These are phyloP conservation scores for Thyridium curvatum DNA, from an alignment of 2,329 filamentous ascomycete species.

Conservation along the genomic window DNA sequence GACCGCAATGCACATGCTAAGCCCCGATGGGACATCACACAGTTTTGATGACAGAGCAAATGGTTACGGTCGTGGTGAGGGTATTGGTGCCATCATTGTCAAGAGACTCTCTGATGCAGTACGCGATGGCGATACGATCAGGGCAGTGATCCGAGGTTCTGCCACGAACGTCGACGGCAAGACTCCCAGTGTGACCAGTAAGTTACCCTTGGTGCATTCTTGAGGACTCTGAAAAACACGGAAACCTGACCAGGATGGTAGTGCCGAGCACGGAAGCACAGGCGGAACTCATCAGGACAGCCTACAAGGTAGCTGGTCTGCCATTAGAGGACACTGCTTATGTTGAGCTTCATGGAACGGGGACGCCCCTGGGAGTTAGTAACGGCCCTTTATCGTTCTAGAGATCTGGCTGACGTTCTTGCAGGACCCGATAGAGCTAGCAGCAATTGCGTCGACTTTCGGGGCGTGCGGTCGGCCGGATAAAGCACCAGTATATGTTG, in stretches of 20 bases:
- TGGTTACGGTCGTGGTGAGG: conserved; percentile 47
- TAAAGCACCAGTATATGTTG: conserved; percentile 16
- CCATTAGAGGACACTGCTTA: conserved; percentile 13
- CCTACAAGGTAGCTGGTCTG: conserved; percentile 20
- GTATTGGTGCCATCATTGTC: conserved; percentile 33
- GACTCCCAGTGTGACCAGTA: too few species aligned
- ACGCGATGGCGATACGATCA: conserved; percentile 35
- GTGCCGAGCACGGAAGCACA: conserved; percentile 30
- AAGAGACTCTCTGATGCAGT: conserved; percentile 41
- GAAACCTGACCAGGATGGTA: too few species aligned
- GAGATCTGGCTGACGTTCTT: too few species aligned
- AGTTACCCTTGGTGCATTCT: too few species aligned
- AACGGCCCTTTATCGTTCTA: conserved; percentile 18
- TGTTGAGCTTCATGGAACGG: conserved; percentile 28
- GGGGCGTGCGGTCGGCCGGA: conserved; percentile 10
- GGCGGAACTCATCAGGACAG: conserved; percentile 20
- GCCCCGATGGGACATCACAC: conserved; percentile 20
- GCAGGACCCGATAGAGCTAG: conserved; percentile 28
- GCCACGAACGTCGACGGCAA: conserved; percentile 35
- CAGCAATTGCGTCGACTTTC: conserved; percentile 23
- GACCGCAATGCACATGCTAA: conserved; percentile 27
- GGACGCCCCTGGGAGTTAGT: conserved; percentile 29
- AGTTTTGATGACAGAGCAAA: conserved; percentile 37
- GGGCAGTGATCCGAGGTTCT: conserved; percentile 29
- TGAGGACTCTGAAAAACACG: too few species aligned